Evolutionary conservation across 1,284 basidiomycete genomes (phyloP), one percentile per base, ranked within the genome.

Genomic region (Irpex sp.): DNA sequence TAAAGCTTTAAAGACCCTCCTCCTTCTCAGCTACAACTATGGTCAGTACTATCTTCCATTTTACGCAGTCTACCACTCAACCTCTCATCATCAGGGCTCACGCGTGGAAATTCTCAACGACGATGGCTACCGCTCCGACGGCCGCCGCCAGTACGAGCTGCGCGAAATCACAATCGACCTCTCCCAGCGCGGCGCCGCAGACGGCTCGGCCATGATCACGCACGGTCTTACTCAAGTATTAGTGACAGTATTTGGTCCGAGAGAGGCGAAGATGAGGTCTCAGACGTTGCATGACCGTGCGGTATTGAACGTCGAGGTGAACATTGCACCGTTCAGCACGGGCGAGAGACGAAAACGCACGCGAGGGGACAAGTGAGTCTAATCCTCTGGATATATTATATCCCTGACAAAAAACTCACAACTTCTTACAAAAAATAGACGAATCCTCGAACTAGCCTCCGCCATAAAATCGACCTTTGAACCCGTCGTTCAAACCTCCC

Each of bases 401-500:
- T 23, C 14, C 3, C 58, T 28, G 58, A 64, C 51, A 59, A n/a
- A 58, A 55, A 49, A 49, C 58, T 35, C 2, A 36, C 69, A 2
- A 54, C 28, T 2, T 7, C 12, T 28, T 35, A 23, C 18, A 18
- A 10, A 19, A 19, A 19, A 51, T 45, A 98, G 96, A 74, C 93
- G 95, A 18, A 83, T 93, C 61, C 80, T 94, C 62, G 96, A 99
- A 74, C 82, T 98, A 63, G 91, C 89, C 1, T 82, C 92, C 1
- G 86, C 89, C 12, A 88, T 99, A 66, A 91, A 94, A 75, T 89
- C 93, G 45, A 98, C 96, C 0, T 98, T 99, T 69, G 95, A 98
- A 72, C 94, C 96, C 49, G 93, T 97, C 58, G 85, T 99, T 47
- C 91, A 96, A 72, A 90, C 91, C 1, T 85, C 85, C 65, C 82